Base-by-base conservation (phyloP, 176 grass and related monocot genomes). In the Eremochloa ophiuroides region DNA sequence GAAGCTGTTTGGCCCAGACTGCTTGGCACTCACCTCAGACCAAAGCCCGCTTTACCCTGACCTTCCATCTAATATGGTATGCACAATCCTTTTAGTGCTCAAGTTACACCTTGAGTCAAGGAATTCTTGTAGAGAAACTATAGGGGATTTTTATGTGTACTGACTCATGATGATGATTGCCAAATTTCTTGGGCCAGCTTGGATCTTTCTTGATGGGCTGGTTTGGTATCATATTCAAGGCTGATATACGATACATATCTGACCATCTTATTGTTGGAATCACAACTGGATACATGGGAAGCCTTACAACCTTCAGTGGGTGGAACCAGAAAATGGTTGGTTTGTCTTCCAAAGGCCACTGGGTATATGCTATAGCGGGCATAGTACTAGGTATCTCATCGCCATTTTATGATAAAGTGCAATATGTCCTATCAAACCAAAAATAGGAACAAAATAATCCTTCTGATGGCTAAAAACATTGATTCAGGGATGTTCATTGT, bases 121-220 rank as follows among this genome's bases (percentile, higher is more conserved):
- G 11, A 31, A 85, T 76, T 66, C 2, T 59, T 80, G 7, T 75
- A 38, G 15, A 62, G 43, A 15, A 69, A 70, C 34, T 8, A 46
- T 26, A 47, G 2, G 41, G 2, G 44, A 28, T 56, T 62, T 62
- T 70, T 7, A 22, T 51, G 17, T 67, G 16, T 33, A 47, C 29
- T 79, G 37, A 82, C 41, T 28, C 37, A 38, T 73, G 10, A 31
- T 73, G 10, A 31, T 83, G 76, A 51, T 67, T 58, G 25, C 28
- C 60, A 77, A 69, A 66, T 75, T 72, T 27, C 83, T 76, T 78
- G 34, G 35, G 66, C 50, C 92, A 99, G 96, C 72, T 99, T 41
- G 96, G 96, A 86, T 99, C 96, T 71, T 99, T 99, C 76, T 59
- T 99, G 28, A 99, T 99, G 93, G 96, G 90, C 61, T 95, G 91